A percentile compares a stretch with the other conserved stretches of the same genome.
Evolutionary conservation across 306 rosid genomes (phyloP).

Genomic region (Parietaria judaica): DNA sequence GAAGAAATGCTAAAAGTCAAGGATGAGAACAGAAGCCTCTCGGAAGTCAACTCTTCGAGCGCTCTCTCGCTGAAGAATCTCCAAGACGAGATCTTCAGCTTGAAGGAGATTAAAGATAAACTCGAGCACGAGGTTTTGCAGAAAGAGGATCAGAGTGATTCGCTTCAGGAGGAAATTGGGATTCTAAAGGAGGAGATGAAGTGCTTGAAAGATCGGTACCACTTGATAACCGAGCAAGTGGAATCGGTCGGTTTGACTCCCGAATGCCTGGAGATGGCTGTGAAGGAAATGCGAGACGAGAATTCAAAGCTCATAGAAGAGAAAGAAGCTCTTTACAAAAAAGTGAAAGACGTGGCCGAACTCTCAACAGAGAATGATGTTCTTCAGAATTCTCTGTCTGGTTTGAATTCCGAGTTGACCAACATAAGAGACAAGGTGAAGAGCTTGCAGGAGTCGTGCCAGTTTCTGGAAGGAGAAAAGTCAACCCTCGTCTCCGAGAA

Average conservation of each 20-base stretch:
- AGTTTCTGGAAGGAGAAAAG: conserved; percentile 68
- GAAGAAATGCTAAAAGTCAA: conserved; percentile 56
- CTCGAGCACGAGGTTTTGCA: conserved; percentile 55
- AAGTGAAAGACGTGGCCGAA: conserved; percentile 51
- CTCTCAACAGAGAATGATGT: conserved; percentile 47
- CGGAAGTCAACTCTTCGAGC: conserved; percentile 45
- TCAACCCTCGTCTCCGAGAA: conserved; percentile 61
- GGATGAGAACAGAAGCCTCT: conserved; percentile 66
- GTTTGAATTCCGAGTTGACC: conserved; percentile 57
- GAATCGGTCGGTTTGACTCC: conserved; percentile 67
- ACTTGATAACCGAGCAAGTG: conserved; percentile 56
- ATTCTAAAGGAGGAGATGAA: conserved; percentile 62
- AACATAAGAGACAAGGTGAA: conserved; percentile 38
- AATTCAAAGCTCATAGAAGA: conserved; percentile 64
- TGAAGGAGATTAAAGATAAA: conserved; percentile 81
- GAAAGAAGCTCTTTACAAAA: conserved; percentile 58
- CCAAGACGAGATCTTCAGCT: conserved; percentile 58
- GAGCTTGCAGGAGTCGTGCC: conserved; percentile 61
- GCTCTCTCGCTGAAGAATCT: conserved; percentile 39
- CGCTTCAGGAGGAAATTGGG: conserved; percentile 49
- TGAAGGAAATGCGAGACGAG: conserved; percentile 64
- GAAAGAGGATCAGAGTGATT: conserved; percentile 58
- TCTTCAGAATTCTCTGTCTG: conserved; percentile 55
- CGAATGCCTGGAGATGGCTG: conserved; percentile 46
- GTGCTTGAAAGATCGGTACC: conserved; percentile 52